Percentiles rank a stretch among this genome's conserved stretches.
Conservation (phyloP, 768 basidiomycete species). For the Suillus occidentalis region DNA sequence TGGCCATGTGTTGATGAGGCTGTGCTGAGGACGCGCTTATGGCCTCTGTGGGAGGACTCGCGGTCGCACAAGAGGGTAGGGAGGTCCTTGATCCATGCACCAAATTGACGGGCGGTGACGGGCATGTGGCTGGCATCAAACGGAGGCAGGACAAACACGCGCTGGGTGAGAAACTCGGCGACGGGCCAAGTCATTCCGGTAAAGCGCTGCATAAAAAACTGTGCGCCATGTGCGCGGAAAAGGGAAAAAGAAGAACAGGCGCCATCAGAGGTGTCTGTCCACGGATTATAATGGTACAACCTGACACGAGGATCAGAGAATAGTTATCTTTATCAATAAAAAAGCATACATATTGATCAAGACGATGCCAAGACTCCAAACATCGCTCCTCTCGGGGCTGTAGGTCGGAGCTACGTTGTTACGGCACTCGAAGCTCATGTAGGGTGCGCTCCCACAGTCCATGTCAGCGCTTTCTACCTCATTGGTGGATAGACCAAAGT, state of each 20-base stretch:
- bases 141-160: constrained; percentile 79
- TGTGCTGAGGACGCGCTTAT: constrained; percentile 58
- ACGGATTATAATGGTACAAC: constrained; percentile 98
- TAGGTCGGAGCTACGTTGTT: constrained; percentile 97
- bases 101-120: constrained; percentile 81
- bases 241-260: constrained; percentile 79
- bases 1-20: constrained; percentile 62
- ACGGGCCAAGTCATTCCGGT: constrained; percentile 85
- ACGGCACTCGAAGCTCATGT: constrained; percentile 99
- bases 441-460: constrained; percentile 98
- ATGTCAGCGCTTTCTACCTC: constrained; percentile 91
- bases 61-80: constrained; percentile 62
- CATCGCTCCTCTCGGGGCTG: constrained; percentile 91
- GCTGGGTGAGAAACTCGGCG: constrained; percentile 81
- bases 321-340: neutral
- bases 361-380: constrained; percentile 98
- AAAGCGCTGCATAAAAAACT: constrained; percentile 89
- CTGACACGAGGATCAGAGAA: constrained; percentile 36
- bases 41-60: constrained; percentile 36
- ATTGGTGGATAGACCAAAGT: constrained; percentile 93
- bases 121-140: constrained; percentile 42
- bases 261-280: constrained; percentile 90
- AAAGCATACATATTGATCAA: constrained; percentile 90
- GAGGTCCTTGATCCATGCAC: constrained; percentile 82
- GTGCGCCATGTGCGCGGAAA: constrained; percentile 75